Percentiles rank a stretch among this genome's conserved stretches.
Evolutionary conservation across 1,284 basidiomycete species (phyloP).

Genomic region (Trametes hirsuta): DNA sequence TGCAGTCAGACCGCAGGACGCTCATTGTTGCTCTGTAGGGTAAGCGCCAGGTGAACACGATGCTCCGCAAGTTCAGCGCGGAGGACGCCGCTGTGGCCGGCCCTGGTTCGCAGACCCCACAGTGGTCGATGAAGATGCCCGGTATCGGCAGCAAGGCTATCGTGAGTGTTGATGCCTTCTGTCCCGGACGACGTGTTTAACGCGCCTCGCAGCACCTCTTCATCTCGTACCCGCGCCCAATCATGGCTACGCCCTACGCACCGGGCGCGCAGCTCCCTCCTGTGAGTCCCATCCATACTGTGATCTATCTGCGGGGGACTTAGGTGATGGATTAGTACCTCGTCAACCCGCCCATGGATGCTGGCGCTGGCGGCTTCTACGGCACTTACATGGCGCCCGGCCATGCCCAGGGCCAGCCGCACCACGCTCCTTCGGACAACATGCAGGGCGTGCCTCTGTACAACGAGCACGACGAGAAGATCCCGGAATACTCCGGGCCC

Average conservation of each 20-base stretch:
- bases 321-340: conserved; percentile 28
- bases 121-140: conserved; percentile 49
- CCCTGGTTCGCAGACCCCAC: conserved; percentile 38
- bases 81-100: conserved; percentile 42
- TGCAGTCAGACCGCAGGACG: neutral
- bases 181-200: neutral
- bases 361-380: conserved; percentile 26
- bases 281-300: conserved; percentile 31
- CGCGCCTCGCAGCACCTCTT: conserved; percentile 40
- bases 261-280: conserved; percentile 49
- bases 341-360: conserved; percentile 37
- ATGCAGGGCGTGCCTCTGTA: conserved; percentile 41
- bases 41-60: conserved; percentile 41
- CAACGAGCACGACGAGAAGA: conserved; percentile 32
- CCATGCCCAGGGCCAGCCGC: conserved; percentile 19
- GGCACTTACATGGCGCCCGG: conserved; percentile 19
- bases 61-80: conserved; percentile 47
- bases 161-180: conserved; percentile 36
- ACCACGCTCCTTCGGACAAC: conserved; percentile 15
- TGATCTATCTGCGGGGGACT: neutral
- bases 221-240: conserved; percentile 42
- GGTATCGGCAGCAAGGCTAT: conserved; percentile 43
- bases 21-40: conserved; percentile 40
- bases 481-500: conserved; percentile 29
- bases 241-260: conserved; percentile 46